phyloP scores from a whole-genome alignment of 805 yeast genomes.

The Cyberlindnera maritima region DNA sequence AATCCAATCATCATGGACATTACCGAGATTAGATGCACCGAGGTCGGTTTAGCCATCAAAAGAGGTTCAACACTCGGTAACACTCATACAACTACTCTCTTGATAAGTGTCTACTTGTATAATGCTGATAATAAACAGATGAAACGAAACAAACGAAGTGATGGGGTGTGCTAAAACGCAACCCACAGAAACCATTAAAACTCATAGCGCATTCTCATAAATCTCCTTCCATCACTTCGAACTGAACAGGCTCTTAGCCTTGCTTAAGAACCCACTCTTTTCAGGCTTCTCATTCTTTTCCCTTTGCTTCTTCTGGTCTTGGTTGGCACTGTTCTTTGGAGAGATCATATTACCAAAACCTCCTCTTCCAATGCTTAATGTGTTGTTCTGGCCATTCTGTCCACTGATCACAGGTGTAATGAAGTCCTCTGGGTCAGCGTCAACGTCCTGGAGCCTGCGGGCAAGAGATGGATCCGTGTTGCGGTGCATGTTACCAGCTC shows the following conservation, averaged over 20 bases:
- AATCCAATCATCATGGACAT: too few relatives aligned
- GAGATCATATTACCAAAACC: constrained; percentile 60
- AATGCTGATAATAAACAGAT: too few relatives aligned
- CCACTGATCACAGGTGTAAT: constrained; percentile 42
- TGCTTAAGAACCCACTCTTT: constrained; percentile 40
- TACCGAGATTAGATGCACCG: too few relatives aligned
- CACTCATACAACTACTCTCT: too few relatives aligned
- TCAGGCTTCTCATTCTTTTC: constrained; percentile 25
- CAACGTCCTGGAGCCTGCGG: constrained; percentile 67
- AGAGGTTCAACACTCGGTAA: too few relatives aligned
- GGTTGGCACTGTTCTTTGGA: constrained; percentile 29
- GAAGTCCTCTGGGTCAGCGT: constrained; percentile 37
- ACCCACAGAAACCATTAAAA: too few relatives aligned
- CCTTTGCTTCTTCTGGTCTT: constrained; percentile 24
- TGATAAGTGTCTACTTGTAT: too few relatives aligned
- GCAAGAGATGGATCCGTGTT: constrained; percentile 58
- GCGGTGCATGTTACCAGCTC: constrained; percentile 70
- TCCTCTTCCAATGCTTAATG: constrained; percentile 52
- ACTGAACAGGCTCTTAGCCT: constrained; percentile 43
- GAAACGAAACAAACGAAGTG: too few relatives aligned
- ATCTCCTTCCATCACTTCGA: too few relatives aligned
- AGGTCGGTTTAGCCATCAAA: too few relatives aligned
- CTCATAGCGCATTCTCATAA: too few relatives aligned
- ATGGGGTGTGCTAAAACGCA: too few relatives aligned
- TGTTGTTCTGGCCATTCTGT: constrained; percentile 27